Evolutionary conservation across 495 filamentous ascomycete genomes (phyloP).

Genomic region (Niebla homalea): DNA sequence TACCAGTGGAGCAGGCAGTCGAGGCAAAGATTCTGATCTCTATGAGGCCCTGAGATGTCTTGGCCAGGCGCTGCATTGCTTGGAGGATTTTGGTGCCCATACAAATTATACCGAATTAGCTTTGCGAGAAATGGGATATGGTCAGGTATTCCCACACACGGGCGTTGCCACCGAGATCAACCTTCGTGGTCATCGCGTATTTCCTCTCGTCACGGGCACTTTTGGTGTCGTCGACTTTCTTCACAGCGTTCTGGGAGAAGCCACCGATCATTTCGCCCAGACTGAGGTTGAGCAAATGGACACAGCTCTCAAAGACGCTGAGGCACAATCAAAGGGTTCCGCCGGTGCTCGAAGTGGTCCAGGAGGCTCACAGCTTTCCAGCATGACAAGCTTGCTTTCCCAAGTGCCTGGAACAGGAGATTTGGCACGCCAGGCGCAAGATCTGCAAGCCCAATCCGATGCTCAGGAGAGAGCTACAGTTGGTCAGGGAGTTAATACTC

Average conservation of each 20-base stretch:
- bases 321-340: slow-evolving; percentile 34
- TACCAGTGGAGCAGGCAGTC: slow-evolving; percentile 50
- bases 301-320: slow-evolving; percentile 50
- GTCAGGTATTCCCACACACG: slow-evolving; percentile 73
- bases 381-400: slow-evolving; percentile 54
- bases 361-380: slow-evolving; percentile 24
- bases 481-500: neutral
- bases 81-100: slow-evolving; percentile 93
- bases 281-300: slow-evolving; percentile 88
- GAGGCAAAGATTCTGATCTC: slow-evolving; percentile 71
- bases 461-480: slow-evolving; percentile 57
- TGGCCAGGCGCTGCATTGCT: slow-evolving; percentile 81
- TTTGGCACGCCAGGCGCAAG: slow-evolving; percentile 62
- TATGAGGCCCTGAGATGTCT: slow-evolving; percentile 80
- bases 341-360: slow-evolving; percentile 18
- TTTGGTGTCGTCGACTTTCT: slow-evolving; percentile 95
- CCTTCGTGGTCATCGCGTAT: slow-evolving; percentile 59
- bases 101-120: slow-evolving; percentile 87
- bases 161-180: slow-evolving; percentile 63
- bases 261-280: slow-evolving; percentile 90
- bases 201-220: slow-evolving; percentile 75
- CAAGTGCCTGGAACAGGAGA: slow-evolving; percentile 69
- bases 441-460: slow-evolving; percentile 60
- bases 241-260: slow-evolving; percentile 92
- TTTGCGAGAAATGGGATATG: slow-evolving; percentile 71